Percentiles rank a stretch among this genome's conserved stretches.
Conservation (phyloP, 75 land plant species). For the Cryptomeria japonica region DNA sequence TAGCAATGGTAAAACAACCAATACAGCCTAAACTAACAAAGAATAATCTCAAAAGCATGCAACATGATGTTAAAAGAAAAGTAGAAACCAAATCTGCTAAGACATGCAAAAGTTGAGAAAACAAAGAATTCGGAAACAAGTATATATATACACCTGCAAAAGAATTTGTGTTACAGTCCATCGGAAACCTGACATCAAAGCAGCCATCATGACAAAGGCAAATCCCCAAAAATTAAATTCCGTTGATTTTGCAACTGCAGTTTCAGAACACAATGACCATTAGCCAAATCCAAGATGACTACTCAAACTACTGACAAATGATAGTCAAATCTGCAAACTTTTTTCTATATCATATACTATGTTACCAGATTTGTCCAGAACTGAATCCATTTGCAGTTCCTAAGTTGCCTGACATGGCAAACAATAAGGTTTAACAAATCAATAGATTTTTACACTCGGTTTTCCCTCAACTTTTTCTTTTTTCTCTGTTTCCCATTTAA, state of each 20-base stretch:
- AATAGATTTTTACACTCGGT: too few relatives aligned
- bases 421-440: too few relatives aligned
- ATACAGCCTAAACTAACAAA: neutral
- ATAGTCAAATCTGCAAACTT: neutral
- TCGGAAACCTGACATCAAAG: constrained; percentile 96
- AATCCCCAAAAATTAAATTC: constrained; percentile 93
- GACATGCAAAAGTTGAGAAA: neutral
- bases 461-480: too few relatives aligned
- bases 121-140: neutral
- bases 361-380: neutral
- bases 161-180: constrained; percentile 98
- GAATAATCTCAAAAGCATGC: neutral
- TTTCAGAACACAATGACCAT: neutral
- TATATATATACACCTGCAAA: constrained; percentile 65
- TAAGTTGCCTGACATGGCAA: too few relatives aligned
- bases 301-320: neutral
- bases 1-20: neutral
- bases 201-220: constrained; percentile 92
- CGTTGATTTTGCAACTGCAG: constrained; percentile 80
- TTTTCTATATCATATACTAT: neutral
- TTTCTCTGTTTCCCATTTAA: neutral
- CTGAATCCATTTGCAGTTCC: too few relatives aligned
- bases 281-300: neutral
- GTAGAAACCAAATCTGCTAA: neutral
- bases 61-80: neutral